Conservation (phyloP, 2,329 filamentous ascomycete genomes). For the Cladophialophora carrionii region DNA sequence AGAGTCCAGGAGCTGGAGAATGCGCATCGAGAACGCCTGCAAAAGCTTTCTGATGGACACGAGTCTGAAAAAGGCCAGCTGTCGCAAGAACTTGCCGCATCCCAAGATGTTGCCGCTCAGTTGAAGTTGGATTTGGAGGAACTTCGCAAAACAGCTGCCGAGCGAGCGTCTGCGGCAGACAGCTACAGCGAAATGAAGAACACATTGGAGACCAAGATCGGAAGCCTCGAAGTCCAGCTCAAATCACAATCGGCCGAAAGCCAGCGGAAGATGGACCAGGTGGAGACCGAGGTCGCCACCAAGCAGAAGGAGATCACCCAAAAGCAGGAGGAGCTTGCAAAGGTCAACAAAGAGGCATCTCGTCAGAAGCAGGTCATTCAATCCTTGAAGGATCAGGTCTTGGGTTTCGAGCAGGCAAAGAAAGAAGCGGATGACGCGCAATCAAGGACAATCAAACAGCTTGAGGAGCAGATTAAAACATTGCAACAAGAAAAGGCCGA, state of each 20-base stretch:
- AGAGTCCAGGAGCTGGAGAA: constrained; percentile 25
- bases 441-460: constrained; percentile 13
- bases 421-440: constrained; percentile 26
- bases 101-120: constrained; percentile 15
- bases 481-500: constrained; percentile 27
- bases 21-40: constrained; percentile 37
- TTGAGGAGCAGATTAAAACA: constrained; percentile 27
- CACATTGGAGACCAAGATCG: constrained; percentile 30
- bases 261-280: constrained; percentile 24
- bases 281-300: constrained; percentile 17
- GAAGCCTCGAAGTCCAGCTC: constrained; percentile 25
- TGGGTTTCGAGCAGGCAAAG: constrained; percentile 26
- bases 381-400: constrained; percentile 28
- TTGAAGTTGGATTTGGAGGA: constrained; percentile 26
- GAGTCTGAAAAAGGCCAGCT: constrained; percentile 17
- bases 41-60: constrained; percentile 46
- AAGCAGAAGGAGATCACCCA: constrained; percentile 31
- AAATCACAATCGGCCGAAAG: constrained; percentile 27
- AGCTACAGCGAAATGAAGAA: constrained; percentile 31
- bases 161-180: constrained; percentile 24
- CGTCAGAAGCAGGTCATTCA: constrained; percentile 32
- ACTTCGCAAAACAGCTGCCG: constrained; percentile 18
- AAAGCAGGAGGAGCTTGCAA: constrained; percentile 30
- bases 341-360: constrained; percentile 28
- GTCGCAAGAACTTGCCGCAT: constrained; percentile 15